Base-by-base conservation (phyloP, 805 yeast genomes). In the Hanseniaspora taiwanica region DNA sequence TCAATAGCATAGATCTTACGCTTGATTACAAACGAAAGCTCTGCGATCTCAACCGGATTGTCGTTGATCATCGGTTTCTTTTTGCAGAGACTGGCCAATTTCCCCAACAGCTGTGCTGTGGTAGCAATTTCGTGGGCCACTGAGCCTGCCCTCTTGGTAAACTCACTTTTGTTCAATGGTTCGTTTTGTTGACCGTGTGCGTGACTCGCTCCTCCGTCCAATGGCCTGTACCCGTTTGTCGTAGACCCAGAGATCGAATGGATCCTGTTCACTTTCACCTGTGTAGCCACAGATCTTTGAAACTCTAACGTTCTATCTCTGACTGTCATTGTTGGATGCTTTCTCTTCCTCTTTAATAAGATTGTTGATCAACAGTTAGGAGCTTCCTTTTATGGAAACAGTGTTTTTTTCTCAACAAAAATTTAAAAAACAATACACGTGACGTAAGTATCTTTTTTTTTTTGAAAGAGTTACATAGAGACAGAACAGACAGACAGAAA, bases 11-110 rank as follows among this genome's bases (percentile, higher is more conserved):
- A 59, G 27, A 59, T 59, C 44, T 58, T 58, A 25, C 62, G 50
- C 50, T 74, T 73, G 47, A 73, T 72, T 33, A 86, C 79, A 49
- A 78, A 82, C 0, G 98, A 87, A 47, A 91, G 66, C 58, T 91
- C 96, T 17, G 87, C 83, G 46, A 91, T 84, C 55, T 91, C 97
- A 13, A 84, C 78, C 1, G 97, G 96, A 48, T 81, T 78, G 60
- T 91, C 98, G 54, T 87, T 95, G 48, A 91, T 84, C 55, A 89
- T 62, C 16, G 96, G 94, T 56, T 86, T 87, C 50, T 86, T 69
- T 58, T 81, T 85, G 3, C 98, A 96, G 47, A 91, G 54, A 27
- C 59, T 65, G 2, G 97, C 95, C 40, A 91, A 66, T 51, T 85
- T 78, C 29, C 81, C 76, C 42, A 91, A 65, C 49, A 86, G 66